phyloP scores from a whole-genome alignment of 331 rosid species.

The Saraca asoca region DNA sequence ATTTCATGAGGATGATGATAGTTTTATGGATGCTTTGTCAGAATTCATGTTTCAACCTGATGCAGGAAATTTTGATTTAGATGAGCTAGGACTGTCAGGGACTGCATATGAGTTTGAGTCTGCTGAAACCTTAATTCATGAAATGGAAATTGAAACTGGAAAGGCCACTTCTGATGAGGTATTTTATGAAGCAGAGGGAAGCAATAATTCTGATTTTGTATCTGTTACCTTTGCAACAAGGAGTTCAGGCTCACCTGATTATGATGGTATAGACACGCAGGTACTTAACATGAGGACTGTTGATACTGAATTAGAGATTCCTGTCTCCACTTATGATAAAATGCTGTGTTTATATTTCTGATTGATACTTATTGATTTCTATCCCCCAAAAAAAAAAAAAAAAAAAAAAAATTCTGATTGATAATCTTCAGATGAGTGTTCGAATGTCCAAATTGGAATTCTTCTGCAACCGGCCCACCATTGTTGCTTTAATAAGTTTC shows the following conservation, averaged over 20 bases:
- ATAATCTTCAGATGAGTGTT: conserved; percentile 78
- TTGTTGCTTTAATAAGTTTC: conserved; percentile 86
- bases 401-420: background rate
- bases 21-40: conserved; percentile 82
- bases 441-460: conserved; percentile 94
- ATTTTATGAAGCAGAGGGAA: conserved; percentile 77
- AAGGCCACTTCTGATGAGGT: conserved; percentile 39
- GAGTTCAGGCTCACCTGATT: conserved; percentile 75
- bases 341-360: conserved; percentile 35
- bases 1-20: conserved; percentile 72
- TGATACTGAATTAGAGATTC: conserved; percentile 10
- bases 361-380: conserved; percentile 3
- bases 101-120: conserved; percentile 17
- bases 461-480: conserved; percentile 94
- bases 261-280: conserved; percentile 93
- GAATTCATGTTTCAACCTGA: conserved; percentile 75
- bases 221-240: conserved; percentile 70
- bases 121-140: too few relatives aligned
- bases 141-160: too few relatives aligned
- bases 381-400: too few relatives aligned
- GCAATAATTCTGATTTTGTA: conserved; percentile 70
- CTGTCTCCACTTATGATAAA: conserved; percentile 11
- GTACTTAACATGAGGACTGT: conserved; percentile 45
- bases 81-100: conserved; percentile 42
- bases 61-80: conserved; percentile 49